Evolutionary conservation across 345 rosid species (phyloP).

Genomic region (Microcos paniculata): DNA sequence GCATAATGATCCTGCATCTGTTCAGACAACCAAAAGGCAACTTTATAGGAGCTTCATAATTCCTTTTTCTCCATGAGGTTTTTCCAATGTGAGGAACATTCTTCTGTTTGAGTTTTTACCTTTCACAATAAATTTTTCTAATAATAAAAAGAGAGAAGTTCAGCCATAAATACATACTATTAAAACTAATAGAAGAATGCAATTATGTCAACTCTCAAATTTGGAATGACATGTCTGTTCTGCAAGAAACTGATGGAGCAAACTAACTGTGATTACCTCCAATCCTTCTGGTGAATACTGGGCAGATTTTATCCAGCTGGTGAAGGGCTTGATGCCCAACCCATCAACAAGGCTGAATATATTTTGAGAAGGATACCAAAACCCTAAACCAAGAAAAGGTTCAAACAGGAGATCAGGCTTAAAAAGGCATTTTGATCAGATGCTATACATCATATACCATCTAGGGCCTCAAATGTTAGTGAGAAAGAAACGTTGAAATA

Average conservation of each 20-base stretch:
- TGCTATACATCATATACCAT: background rate
- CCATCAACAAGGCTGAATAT: slow-evolving; percentile 52
- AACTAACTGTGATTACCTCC: slow-evolving; percentile 32
- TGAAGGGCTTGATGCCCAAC: slow-evolving; percentile 51
- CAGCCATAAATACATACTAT: background rate
- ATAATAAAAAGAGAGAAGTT: background rate
- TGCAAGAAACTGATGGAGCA: slow-evolving; percentile 1
- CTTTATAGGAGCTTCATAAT: background rate
- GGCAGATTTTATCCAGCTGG: slow-evolving; percentile 45
- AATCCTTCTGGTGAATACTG: slow-evolving; percentile 44
- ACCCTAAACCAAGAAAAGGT: slow-evolving; percentile 35
- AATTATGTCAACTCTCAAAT: background rate
- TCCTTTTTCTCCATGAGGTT: background rate
- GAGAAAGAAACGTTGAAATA: background rate
- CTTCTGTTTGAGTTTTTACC: background rate
- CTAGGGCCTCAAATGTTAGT: background rate
- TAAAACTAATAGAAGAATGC: background rate
- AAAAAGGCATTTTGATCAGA: background rate
- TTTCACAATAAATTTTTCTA: background rate
- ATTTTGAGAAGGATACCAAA: slow-evolving; percentile 56
- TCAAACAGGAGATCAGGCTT: slow-evolving; percentile 1
- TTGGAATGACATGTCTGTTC: background rate
- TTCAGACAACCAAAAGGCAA: slow-evolving; percentile 4
- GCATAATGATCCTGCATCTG: slow-evolving; percentile 18
- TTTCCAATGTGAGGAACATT: background rate